Conservation (phyloP, 164 flowering plant genomes). For the Stephania yunnanensis region DNA sequence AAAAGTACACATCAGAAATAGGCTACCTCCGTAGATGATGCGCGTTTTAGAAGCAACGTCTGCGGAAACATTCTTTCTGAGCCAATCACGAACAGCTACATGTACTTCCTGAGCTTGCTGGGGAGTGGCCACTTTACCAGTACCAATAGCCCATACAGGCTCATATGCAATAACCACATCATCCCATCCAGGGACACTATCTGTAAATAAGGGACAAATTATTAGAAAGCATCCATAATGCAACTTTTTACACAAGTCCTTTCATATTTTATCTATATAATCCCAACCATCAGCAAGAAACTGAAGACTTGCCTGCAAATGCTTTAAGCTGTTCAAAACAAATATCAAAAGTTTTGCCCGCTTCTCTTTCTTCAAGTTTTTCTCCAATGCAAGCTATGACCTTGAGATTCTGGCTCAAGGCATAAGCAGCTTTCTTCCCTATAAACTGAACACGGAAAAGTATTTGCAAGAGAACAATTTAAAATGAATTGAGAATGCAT, state of each 20-base stretch:
- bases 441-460: slow-evolving; percentile 53
- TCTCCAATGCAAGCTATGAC: slow-evolving; percentile 99
- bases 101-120: slow-evolving; percentile 98
- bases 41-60: slow-evolving; percentile 88
- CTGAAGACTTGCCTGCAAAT: slow-evolving; percentile 53
- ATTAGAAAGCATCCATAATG: not conserved
- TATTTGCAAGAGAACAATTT: not conserved
- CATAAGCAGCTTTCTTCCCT: slow-evolving; percentile 98
- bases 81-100: slow-evolving; percentile 92
- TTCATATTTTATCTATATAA: not conserved
- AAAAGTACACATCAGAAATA: slow-evolving; percentile 7
- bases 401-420: slow-evolving; percentile 72
- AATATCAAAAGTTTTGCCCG: slow-evolving; percentile 95
- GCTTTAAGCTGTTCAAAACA: slow-evolving; percentile 90
- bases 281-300: not conserved
- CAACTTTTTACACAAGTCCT: not conserved
- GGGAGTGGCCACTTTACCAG: slow-evolving; percentile 92
- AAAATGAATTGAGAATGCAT: not conserved
- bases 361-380: slow-evolving; percentile 78
- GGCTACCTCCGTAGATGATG: slow-evolving; percentile 91
- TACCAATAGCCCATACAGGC: slow-evolving; percentile 98
- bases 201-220: slow-evolving; percentile 34
- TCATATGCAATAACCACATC: slow-evolving; percentile 89
- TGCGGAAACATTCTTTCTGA: slow-evolving; percentile 76
- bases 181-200: slow-evolving; percentile 90